Evolutionary conservation across 2,329 filamentous ascomycete species (phyloP), one percentile per base, ranked within the genome.

Genomic region (Drechslera avenae): DNA sequence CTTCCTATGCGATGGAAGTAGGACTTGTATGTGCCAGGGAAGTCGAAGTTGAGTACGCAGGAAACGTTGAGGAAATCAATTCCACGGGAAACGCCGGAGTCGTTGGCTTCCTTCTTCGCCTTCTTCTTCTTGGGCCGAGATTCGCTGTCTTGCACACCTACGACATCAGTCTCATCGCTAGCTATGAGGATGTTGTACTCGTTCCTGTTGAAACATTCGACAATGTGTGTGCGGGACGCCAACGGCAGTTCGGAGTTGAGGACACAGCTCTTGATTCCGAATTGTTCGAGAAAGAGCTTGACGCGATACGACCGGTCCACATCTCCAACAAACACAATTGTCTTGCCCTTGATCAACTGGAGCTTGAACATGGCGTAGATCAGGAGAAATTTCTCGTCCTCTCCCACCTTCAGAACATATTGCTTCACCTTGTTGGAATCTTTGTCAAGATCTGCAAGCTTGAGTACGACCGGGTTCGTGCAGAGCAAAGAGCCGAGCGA

Each of bases 101-200:
- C 94, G 66, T 95, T 89, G 23, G 79, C 80, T 63, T 86, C 87
- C 13, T 81, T 80, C 71, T 86, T 86, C 52, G 84, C 83, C 70
- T 86, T 88, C 66, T 68, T 88, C 66, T 68, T 66, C 60, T 72
- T 65, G 28, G 72, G 68, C 19, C 73, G 67, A n/a, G 78, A 74
- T 39, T 73, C 76, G 5, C 53, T 57, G 18, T 71, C 68, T 26
- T 64, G 64, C 16, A 85, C 82, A 10, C 89, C 91, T 9, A 96
- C 73, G 9, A 95, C 84, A 68, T 96, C 91, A 59, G 89, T 88
- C 70, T 96, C 92, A 64, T 99, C 94, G 0, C 91, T 92, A 1
- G 94, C 94, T 64, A 99, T 96, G 61, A 99, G 92, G 56, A 97
- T 97, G 65, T 99, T 93, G 80, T 99, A 99, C 5, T 97, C 86